Evolutionary conservation across 2,329 filamentous ascomycete genomes (phyloP).

Genomic region (Colletotrichum sp.): DNA sequence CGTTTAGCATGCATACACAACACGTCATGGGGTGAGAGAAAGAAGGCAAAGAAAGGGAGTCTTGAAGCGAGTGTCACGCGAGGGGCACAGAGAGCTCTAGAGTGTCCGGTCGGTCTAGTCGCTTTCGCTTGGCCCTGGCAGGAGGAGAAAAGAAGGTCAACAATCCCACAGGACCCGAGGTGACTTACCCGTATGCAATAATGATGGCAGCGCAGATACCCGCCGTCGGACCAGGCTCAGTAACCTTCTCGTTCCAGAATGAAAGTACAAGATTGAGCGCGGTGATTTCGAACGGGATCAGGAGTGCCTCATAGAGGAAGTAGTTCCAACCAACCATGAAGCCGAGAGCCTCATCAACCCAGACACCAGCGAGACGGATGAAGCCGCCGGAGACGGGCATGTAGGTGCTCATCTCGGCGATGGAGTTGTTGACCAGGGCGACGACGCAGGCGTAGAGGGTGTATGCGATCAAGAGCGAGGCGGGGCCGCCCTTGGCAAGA

Average conservation of each 20-base stretch:
- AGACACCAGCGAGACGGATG: conserved; percentile 31
- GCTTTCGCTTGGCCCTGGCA: not conserved
- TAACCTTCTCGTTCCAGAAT: conserved; percentile 25
- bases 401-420: conserved; percentile 38
- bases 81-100: conserved; percentile 7
- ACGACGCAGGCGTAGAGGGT: conserved; percentile 30
- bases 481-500: conserved; percentile 18
- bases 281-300: conserved; percentile 37
- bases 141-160: not conserved
- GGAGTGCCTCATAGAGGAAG: conserved; percentile 57
- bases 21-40: not conserved
- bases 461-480: conserved; percentile 15
- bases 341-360: conserved; percentile 59
- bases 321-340: conserved; percentile 65
- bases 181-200: conserved; percentile 18
- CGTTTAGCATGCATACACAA: conserved; percentile 20
- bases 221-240: conserved; percentile 20
- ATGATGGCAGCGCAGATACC: conserved; percentile 26
- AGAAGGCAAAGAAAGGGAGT: not conserved
- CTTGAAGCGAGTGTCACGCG: not conserved
- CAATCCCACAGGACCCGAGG: not conserved
- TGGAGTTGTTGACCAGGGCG: conserved; percentile 44
- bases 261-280: conserved; percentile 26
- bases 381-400: conserved; percentile 21
- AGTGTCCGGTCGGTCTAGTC: not conserved